Conservation (phyloP, 148 eudicot species). For the Bassia scoparia region DNA sequence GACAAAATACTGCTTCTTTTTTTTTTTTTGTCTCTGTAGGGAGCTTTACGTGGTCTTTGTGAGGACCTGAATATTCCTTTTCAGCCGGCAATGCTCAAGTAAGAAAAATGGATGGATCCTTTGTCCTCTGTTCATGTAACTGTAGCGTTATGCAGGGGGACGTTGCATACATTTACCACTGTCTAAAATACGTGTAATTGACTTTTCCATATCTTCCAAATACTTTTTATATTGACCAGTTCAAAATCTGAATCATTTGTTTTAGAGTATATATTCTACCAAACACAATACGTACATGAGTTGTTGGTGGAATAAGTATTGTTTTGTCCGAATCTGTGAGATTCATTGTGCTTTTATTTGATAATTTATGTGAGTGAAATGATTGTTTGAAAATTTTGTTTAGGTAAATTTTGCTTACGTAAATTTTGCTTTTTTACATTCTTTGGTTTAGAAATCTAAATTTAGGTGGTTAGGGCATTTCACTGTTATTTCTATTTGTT, state of each 20-base stretch:
- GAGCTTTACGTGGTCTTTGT: conserved; percentile 72
- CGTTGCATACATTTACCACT: not conserved
- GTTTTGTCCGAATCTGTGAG: too few species aligned
- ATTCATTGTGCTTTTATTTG: too few species aligned
- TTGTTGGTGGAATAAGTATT: too few species aligned
- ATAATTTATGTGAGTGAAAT: too few species aligned
- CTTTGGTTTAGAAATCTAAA: too few species aligned
- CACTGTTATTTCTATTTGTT: too few species aligned
- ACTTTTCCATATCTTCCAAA: not conserved
- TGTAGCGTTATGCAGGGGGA: not conserved
- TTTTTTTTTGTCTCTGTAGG: conserved; percentile 42
- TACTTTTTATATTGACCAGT: not conserved
- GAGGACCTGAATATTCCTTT: conserved; percentile 80
- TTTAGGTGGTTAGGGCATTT: too few species aligned
- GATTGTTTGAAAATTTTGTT: too few species aligned
- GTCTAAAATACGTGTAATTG: not conserved
- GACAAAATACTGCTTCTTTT: not conserved
- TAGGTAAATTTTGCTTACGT: too few species aligned
- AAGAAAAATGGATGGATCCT: conserved; percentile 15
- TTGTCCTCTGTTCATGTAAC: conserved; percentile 5
- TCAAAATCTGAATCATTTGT: not conserved
- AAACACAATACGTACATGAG: not conserved
- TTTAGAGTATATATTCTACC: not conserved
- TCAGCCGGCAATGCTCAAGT: conserved; percentile 89
- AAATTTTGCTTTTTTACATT: too few species aligned